Percentiles rank a stretch among this genome's conserved stretches.
Evolutionary conservation across 257 asterid species (phyloP).

Genomic region (Solanum bukasovii): DNA sequence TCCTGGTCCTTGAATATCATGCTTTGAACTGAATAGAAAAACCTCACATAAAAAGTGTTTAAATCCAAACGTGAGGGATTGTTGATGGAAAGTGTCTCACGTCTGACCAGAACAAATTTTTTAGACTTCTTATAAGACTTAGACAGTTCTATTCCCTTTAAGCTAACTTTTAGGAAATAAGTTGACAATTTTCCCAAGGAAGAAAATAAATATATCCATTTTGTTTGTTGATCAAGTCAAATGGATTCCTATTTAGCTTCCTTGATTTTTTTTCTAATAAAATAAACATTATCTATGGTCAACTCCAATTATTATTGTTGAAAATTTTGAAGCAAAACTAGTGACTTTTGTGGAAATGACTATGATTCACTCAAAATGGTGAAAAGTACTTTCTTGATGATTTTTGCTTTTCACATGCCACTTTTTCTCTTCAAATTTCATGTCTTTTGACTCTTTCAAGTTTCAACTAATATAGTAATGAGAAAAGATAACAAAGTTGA

Average conservation of each 20-base stretch:
- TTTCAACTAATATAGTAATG: not conserved
- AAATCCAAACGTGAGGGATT: not conserved
- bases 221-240: not conserved
- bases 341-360: not conserved
- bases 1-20: not conserved
- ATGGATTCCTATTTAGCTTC: not conserved
- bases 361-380: not conserved
- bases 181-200: not conserved
- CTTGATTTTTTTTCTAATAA: not conserved
- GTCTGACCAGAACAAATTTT: not conserved
- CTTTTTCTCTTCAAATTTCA: not conserved
- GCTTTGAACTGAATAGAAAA: too few species aligned
- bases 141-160: not conserved
- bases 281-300: not conserved
- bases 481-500: not conserved
- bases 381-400: not conserved
- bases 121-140: not conserved
- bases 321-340: not conserved
- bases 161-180: not conserved
- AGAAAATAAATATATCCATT: not conserved
- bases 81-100: not conserved
- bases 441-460: not conserved
- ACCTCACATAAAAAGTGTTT: not conserved
- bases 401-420: not conserved
- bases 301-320: not conserved